phyloP scores from a whole-genome alignment of 805 yeast species.

The Schwanniomyces polymorphus region DNA sequence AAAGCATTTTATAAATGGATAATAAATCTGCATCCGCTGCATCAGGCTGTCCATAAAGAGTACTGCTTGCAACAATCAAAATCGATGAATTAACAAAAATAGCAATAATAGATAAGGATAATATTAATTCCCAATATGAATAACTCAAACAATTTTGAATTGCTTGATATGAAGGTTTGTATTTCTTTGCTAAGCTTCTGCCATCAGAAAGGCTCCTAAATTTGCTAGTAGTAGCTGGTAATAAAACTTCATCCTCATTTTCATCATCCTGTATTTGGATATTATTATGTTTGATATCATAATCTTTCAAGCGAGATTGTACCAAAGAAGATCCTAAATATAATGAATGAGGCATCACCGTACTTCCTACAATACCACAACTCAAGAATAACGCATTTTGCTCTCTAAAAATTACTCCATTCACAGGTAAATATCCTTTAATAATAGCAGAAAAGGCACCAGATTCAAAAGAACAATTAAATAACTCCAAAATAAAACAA shows the following conservation, averaged over 20 bases:
- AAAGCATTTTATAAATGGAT: conserved; percentile 45
- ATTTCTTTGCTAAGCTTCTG: conserved; percentile 27
- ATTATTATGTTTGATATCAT: conserved; percentile 34
- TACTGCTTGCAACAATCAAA: conserved; percentile 44
- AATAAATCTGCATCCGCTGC: conserved; percentile 47
- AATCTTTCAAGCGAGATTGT: conserved; percentile 43
- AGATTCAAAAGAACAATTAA: conserved; percentile 56
- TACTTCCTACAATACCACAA: conserved; percentile 48
- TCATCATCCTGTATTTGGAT: conserved; percentile 5
- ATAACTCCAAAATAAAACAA: conserved; percentile 79
- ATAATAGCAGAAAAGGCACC: conserved; percentile 42
- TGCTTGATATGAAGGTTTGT: conserved; percentile 42
- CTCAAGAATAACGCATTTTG: conserved; percentile 43
- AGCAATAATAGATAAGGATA: conserved; percentile 42
- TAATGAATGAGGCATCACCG: conserved; percentile 49
- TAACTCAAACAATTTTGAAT: conserved; percentile 40
- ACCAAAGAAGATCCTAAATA: conserved; percentile 46
- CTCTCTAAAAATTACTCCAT: conserved; percentile 40
- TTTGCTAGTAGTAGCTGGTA: conserved; percentile 12
- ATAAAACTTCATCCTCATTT: conserved; percentile 3
- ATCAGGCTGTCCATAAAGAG: conserved; percentile 43
- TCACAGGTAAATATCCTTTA: conserved; percentile 70
- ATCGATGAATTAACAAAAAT: conserved; percentile 47
- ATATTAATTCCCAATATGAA: conserved; percentile 39
- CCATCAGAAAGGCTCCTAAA: conserved; percentile 26